Percentiles rank a stretch among this genome's conserved stretches.
Evolutionary conservation across 345 rosid genomes (phyloP).

Genomic region (Garcia nutans): DNA sequence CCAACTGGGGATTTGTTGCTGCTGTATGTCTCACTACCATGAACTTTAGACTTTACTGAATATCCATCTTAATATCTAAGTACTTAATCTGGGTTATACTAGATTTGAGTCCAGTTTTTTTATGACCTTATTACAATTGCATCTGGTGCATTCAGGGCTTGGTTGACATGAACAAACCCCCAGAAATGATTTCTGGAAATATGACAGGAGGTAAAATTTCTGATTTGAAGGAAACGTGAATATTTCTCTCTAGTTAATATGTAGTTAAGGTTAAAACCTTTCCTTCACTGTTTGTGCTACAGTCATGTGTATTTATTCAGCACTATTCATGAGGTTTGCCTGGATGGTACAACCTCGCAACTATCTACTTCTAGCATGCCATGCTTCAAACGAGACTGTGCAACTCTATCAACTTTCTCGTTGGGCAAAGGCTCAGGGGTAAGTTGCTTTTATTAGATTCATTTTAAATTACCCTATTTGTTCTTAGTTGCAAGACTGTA

Average conservation of each 20-base stretch:
- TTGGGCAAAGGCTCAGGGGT: conserved; percentile 57
- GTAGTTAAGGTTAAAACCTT: not conserved
- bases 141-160: conserved; percentile 60
- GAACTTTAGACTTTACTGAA: conserved; percentile 1
- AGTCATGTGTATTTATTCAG: conserved; percentile 84
- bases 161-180: conserved; percentile 90
- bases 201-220: conserved; percentile 64
- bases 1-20: conserved; percentile 41
- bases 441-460: conserved; percentile 7
- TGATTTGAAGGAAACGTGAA: not conserved
- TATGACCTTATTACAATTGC: conserved; percentile 2
- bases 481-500: not conserved
- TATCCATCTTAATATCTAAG: not conserved
- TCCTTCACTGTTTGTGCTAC: conserved; percentile 9
- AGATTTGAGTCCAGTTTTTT: not conserved
- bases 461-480: not conserved
- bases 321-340: conserved; percentile 82
- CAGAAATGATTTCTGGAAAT: conserved; percentile 87
- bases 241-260: not conserved
- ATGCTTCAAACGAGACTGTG: conserved; percentile 92
- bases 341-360: conserved; percentile 93
- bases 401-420: conserved; percentile 92
- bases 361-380: conserved; percentile 83
- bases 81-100: not conserved
- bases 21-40: conserved; percentile 34